Evolutionary conservation across 2,329 filamentous ascomycete species (phyloP), one percentile per base, ranked within the genome.

Genomic region (Xylaria hypoxylon): DNA sequence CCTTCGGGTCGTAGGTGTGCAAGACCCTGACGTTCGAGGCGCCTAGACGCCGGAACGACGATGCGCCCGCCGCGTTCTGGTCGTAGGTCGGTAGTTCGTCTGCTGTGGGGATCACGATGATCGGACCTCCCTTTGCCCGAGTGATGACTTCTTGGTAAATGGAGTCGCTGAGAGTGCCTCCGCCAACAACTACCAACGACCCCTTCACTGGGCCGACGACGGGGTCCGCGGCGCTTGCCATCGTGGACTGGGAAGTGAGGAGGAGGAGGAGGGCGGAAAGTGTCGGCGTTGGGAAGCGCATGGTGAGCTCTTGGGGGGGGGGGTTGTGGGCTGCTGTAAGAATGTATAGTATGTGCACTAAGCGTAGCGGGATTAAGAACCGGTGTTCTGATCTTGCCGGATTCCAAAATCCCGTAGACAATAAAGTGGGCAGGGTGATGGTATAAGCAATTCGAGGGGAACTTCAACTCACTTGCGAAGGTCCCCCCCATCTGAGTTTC

Each of bases 221-320:
- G 58, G 64, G 63, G 13, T 42, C 62, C 10, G 26, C 35, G 15
- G 72, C 67, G 22, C 48, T 40, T 13, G 58, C 35, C 47, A 68
- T 64, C 17, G 59, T 55, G 31, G 68, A 61, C 38, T 67, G 56
- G 22, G 68, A 50, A 48, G 38, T 15, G 44, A 68, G 40, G 52
- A 68, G 40, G 47, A 68, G 40, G 47, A 69, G 66, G 62, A 67
- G 57, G 45, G 62, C 17, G 33, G 62, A 35, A 42, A 67, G 24
- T 7, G 52, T 31, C 40, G 44, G 24, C 42, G 50, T 52, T 40
- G 48, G 96, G 74, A 94, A 93, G 68, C 93, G 94, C 86, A 97
- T 70, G 35, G 24, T 65, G 64, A 45, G 47, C 31, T 40, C 7
- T 17, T 59, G 35, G 31, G 10, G 13, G 7, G 35, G 31, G 10